Conservation (phyloP, 371 early-diverging fungal genomes). For the Syncephalis plumigaleata region DNA sequence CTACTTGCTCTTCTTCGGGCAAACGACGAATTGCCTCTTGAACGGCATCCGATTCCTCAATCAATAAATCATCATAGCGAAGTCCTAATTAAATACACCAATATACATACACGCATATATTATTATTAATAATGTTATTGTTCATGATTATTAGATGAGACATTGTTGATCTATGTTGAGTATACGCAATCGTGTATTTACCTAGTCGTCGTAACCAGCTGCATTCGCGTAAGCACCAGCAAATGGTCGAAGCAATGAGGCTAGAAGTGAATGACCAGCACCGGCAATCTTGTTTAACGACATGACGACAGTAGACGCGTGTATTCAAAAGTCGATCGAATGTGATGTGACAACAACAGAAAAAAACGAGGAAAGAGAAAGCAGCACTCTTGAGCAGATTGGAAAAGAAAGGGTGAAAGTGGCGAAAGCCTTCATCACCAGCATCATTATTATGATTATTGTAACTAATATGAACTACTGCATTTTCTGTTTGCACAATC, state of each 20-base stretch:
- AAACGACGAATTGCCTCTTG: constrained; percentile 80
- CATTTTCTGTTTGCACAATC: too few species aligned
- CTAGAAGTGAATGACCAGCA: too few species aligned
- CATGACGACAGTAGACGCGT: too few species aligned
- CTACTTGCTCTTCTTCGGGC: constrained; percentile 46
- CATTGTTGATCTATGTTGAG: not conserved
- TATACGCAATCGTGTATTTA: constrained; percentile 13
- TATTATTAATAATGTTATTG: not conserved
- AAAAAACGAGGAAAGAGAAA: too few species aligned
- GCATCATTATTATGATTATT: too few species aligned
- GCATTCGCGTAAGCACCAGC: constrained; percentile 53
- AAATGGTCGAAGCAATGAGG: constrained; percentile 18
- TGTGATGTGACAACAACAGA: too few species aligned
- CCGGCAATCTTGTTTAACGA: too few species aligned
- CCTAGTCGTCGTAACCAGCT: constrained; percentile 65
- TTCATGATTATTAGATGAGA: not conserved
- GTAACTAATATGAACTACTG: too few species aligned
- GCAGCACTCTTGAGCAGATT: too few species aligned
- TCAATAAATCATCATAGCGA: constrained; percentile 79
- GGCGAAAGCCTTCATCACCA: too few species aligned
- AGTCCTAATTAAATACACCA: constrained; percentile 36
- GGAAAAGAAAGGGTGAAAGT: too few species aligned
- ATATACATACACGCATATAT: not conserved
- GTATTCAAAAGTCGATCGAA: too few species aligned
- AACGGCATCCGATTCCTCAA: constrained; percentile 68